Evolutionary conservation across 352 stramenopile species (phyloP), one percentile per base, ranked within the genome.

Genomic region (Phytophthora fragariae): DNA sequence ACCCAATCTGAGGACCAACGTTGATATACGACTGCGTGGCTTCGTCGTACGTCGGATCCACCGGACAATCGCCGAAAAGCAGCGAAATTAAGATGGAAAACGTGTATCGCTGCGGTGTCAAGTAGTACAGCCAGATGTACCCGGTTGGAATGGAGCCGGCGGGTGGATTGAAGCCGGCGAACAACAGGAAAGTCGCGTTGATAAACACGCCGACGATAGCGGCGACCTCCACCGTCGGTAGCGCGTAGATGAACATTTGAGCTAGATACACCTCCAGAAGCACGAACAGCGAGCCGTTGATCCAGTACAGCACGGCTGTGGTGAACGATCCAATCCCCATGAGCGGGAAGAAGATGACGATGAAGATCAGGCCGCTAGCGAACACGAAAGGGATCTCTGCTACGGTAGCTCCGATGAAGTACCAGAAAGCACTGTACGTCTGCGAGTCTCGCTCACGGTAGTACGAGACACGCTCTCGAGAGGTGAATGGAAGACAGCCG

Each of bases 381-480:
- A 89, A 83, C 11, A 88, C 73, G 68, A 85, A 86, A 44, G 80
- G 82, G 57, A 88, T 84, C 76, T 98, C 94, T 5, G 78, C 76
- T 9, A 98, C 19, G 9, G 84, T 92, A 46, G 85, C 86, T 1
- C 85, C 81, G 10, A 96, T 58, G 37, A 81, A 82, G 58, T 97
- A 91, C 59, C 86, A 83, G 39, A 80, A 62, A 33, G 83, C 63
- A 31, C 82, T 81, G 68, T 98, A 98, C 71, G 96, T 97, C 57
- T 91, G 70, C 5, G 88, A 81, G 19, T 86, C 82, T 49, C 93
- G 88, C 70, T 98, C 92, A 5, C 92, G 79, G 80, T 98, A 98
- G 62, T 88, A 98, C 5, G 93, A 87, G 93, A 54, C n/a, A 37
- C 64, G 78, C 52, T 97, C 89, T 31, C 78, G 73, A 57, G 85